Evolutionary conservation across 345 rosid genomes (phyloP).

Genomic region (Melastoma malabathricum): DNA sequence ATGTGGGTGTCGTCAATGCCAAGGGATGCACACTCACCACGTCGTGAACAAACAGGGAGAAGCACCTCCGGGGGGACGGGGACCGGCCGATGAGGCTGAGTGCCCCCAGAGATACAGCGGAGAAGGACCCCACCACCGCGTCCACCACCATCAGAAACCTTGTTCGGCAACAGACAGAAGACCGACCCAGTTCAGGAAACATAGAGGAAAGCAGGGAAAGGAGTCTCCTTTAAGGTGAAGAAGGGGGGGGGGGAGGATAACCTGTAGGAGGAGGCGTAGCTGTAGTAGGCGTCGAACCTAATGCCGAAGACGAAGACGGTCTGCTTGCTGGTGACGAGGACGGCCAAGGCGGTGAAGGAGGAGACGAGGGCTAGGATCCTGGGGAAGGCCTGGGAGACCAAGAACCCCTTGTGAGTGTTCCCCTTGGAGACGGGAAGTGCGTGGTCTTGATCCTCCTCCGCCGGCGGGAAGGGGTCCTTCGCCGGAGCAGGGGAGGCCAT

Average conservation of each 20-base stretch:
- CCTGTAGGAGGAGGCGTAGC: constrained; percentile 33
- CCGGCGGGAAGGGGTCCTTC: constrained; percentile 2
- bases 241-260: background rate
- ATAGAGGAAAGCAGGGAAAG: no score
- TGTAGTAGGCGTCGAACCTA: constrained; percentile 18
- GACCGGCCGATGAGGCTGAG: constrained; percentile 15
- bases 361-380: constrained; percentile 28
- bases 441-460: constrained; percentile 1
- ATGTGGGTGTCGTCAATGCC: no score
- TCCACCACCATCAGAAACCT: constrained; percentile 41
- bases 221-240: no score
- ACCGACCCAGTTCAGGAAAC: no score
- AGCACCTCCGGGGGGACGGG: constrained; percentile 11
- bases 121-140: constrained; percentile 19
- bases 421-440: background rate
- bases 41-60: constrained; percentile 33
- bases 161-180: no score
- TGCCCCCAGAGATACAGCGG: constrained; percentile 25
- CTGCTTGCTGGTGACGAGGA: constrained; percentile 24
- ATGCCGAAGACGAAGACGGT: constrained; percentile 13
- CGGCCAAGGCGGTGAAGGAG: constrained; percentile 21
- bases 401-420: constrained; percentile 4
- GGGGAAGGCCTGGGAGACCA: constrained; percentile 20
- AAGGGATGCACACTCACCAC: constrained; percentile 21
- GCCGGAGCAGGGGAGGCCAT: constrained; percentile 3